Percentiles rank a stretch among this genome's conserved stretches.
Evolutionary conservation across 192 early-diverging fungal species (phyloP).

Genomic region (Coemansia sp.): DNA sequence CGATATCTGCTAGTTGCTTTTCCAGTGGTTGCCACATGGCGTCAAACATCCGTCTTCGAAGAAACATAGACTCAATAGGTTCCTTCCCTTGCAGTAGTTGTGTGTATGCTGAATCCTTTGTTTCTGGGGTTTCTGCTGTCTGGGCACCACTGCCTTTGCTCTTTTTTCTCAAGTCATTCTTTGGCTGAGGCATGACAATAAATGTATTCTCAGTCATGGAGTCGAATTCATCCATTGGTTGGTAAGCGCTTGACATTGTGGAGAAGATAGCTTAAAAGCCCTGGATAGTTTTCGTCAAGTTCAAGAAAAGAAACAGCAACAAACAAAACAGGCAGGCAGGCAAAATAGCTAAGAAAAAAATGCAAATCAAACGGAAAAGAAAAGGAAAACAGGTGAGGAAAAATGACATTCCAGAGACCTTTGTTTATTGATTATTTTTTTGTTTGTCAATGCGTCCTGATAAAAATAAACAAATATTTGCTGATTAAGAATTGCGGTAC

Average conservation of each 20-base stretch:
- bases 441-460: background rate
- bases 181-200: constrained; percentile 38
- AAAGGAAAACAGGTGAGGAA: background rate
- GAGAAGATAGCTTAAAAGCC: background rate
- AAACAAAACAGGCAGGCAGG: background rate
- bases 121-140: background rate
- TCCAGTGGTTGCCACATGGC: constrained; percentile 59
- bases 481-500: no score
- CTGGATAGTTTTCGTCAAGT: no score
- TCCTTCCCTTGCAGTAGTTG: constrained; percentile 62
- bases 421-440: background rate
- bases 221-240: constrained; percentile 49
- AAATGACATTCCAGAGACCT: no score
- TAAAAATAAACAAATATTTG: no score
- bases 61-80: constrained; percentile 49
- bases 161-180: background rate
- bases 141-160: constrained; percentile 6
- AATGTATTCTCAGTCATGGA: constrained; percentile 58
- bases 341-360: background rate
- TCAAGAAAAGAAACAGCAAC: background rate
- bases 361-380: background rate
- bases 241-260: constrained; percentile 40
- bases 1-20: constrained; percentile 28
- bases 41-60: constrained; percentile 56
- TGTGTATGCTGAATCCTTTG: constrained; percentile 58